Evolutionary conservation across 2,329 filamentous ascomycete species (phyloP).

Genomic region (Colletotrichum paranaense): DNA sequence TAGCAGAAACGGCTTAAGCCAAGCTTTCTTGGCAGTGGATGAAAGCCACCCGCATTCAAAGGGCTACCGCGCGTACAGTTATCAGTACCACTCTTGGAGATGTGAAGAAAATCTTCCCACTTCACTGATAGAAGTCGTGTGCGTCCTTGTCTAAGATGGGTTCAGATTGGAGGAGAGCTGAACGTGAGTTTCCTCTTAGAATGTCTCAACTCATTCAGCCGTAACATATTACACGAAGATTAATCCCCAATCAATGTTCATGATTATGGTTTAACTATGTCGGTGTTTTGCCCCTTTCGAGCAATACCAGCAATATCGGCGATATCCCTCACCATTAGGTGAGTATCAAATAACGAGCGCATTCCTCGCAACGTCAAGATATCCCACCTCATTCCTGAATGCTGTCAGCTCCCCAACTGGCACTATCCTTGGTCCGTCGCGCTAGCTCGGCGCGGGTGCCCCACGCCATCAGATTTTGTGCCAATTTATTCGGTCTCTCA

Average conservation of each 20-base stretch:
- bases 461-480: not conserved
- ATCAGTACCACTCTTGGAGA: not conserved
- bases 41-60: not conserved
- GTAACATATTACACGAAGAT: not conserved
- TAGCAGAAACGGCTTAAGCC: not conserved
- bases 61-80: not conserved
- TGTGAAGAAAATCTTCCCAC: not conserved
- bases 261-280: not conserved
- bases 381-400: not conserved
- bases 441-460: conserved; percentile 1
- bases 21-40: conserved; percentile 13
- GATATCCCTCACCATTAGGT: not conserved
- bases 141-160: too few species aligned
- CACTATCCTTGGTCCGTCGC: conserved; percentile 16
- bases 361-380: not conserved
- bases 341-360: not conserved
- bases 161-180: not conserved
- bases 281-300: not conserved
- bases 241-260: not conserved
- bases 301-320: not conserved
- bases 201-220: not conserved
- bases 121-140: not conserved
- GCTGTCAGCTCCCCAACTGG: conserved; percentile 11
- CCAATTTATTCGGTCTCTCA: not conserved
- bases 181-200: not conserved